A percentile compares a stretch with the other conserved stretches of the same genome.
Conservation (phyloP, 208 protist species). For the Trypanosoma grayi region DNA sequence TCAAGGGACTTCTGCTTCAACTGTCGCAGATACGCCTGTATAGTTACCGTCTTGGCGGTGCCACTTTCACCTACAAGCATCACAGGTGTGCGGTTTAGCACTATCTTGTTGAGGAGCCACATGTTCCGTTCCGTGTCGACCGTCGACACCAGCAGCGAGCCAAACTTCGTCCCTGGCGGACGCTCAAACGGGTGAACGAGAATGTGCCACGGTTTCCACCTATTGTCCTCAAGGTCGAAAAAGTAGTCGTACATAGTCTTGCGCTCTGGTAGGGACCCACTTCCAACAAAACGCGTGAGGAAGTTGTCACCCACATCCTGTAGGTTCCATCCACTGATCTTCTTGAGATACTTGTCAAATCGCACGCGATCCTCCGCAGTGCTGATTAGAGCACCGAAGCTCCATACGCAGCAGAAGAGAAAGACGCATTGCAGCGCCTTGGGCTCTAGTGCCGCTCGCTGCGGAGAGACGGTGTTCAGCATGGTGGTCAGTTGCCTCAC, state of each 20-base stretch:
- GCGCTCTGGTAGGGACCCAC: slow-evolving; percentile 85
- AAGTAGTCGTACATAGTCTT: slow-evolving; percentile 97
- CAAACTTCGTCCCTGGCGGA: slow-evolving; percentile 89
- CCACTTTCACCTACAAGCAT: slow-evolving; percentile 97
- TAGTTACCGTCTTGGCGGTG: slow-evolving; percentile 98
- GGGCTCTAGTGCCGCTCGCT: slow-evolving; percentile 78
- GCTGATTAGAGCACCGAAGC: slow-evolving; percentile 91
- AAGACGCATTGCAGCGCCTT: slow-evolving; percentile 94
- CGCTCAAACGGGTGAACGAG: slow-evolving; percentile 93
- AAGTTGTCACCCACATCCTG: slow-evolving; percentile 91
- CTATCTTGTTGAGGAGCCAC: slow-evolving; percentile 94
- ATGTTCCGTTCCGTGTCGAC: slow-evolving; percentile 98
- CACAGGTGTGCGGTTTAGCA: slow-evolving; percentile 89
- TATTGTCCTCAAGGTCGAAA: slow-evolving; percentile 92
- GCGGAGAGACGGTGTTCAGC: slow-evolving; percentile 81
- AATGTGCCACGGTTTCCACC: slow-evolving; percentile 96
- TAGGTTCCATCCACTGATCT: slow-evolving; percentile 89
- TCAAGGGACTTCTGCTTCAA: slow-evolving; percentile 78
- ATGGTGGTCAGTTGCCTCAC: slow-evolving; percentile 94
- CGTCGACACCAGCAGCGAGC: slow-evolving; percentile 97
- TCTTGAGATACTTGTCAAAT: slow-evolving; percentile 96
- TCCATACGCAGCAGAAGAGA: slow-evolving; percentile 96
- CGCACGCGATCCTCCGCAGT: slow-evolving; percentile 71
- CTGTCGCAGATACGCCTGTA: slow-evolving; percentile 92
- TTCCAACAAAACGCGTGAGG: slow-evolving; percentile 88